A percentile compares a stretch with the other conserved stretches of the same genome.
These are phyloP conservation scores for Populus tomentosa DNA, from an alignment of 441 rosid species.

Conservation along the genomic window DNA sequence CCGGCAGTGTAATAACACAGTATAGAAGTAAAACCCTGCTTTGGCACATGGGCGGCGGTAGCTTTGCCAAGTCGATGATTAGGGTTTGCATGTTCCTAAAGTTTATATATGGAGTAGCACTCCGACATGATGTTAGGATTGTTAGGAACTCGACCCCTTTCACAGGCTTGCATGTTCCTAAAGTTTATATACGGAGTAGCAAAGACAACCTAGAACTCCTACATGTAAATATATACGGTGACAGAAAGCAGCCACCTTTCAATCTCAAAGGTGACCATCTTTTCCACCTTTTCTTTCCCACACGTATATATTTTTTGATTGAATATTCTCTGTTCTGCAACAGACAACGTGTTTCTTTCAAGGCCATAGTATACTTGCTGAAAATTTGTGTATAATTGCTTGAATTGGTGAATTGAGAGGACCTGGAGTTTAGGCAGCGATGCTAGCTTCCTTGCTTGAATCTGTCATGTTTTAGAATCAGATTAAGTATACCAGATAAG, in stretches of 20 bases:
- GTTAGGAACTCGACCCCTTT: background rate
- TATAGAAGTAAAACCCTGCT: background rate
- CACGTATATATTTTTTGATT: background rate
- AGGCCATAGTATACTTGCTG: no score
- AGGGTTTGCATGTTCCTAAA: no score
- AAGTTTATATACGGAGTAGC: slow-evolving; percentile 2
- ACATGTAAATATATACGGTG: background rate
- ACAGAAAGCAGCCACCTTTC: background rate
- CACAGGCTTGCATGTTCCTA: slow-evolving; percentile 13
- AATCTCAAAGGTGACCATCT: background rate
- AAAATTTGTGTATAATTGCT: background rate
- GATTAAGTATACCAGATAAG: background rate
- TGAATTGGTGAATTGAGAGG: background rate
- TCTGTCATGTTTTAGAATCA: background rate
- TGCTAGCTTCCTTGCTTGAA: background rate
- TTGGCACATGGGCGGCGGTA: slow-evolving; percentile 13
- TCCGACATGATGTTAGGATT: slow-evolving; percentile 12
- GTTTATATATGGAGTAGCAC: background rate
- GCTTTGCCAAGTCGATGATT: slow-evolving; percentile 1
- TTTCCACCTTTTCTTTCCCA: background rate
- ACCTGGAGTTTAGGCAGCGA: background rate
- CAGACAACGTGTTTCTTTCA: background rate
- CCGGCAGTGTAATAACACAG: background rate
- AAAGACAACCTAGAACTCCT: slow-evolving; percentile 20
- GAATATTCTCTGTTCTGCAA: no score